These are phyloP conservation scores for Boletus tomentosulus DNA, from an alignment of 768 basidiomycete genomes.

Conservation along the genomic window DNA sequence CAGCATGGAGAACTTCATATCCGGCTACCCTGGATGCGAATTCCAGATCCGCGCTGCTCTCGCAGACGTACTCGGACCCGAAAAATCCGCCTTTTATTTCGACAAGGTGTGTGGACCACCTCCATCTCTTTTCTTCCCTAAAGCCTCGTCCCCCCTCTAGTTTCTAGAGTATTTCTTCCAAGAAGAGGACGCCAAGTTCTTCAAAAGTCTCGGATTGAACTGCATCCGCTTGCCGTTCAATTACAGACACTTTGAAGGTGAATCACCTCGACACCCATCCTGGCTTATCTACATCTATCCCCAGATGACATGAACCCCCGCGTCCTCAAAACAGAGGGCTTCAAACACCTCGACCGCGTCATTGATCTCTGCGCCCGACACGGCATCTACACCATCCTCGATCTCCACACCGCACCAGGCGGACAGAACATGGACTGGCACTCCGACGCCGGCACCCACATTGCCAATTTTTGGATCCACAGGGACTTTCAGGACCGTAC, in stretches of 20 bases:
- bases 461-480: slow-evolving; percentile 77
- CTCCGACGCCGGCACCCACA: slow-evolving; percentile 63
- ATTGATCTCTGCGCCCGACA: slow-evolving; percentile 70
- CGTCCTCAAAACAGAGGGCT: slow-evolving; percentile 67
- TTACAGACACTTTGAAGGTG: slow-evolving; percentile 64
- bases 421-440: slow-evolving; percentile 84
- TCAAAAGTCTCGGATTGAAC: slow-evolving; percentile 75
- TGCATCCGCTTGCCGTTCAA: slow-evolving; percentile 75
- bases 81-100: slow-evolving; percentile 76
- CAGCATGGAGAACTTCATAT: slow-evolving; percentile 78
- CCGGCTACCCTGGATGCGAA: slow-evolving; percentile 79
- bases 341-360: slow-evolving; percentile 81
- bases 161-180: slow-evolving; percentile 83
- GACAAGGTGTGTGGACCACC: slow-evolving; percentile 53
- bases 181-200: slow-evolving; percentile 71
- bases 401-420: slow-evolving; percentile 73
- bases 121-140: not conserved
- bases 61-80: slow-evolving; percentile 57
- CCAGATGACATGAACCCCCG: slow-evolving; percentile 74
- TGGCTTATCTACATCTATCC: slow-evolving; percentile 6
- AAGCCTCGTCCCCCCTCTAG: slow-evolving; percentile 31
- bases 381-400: slow-evolving; percentile 76
- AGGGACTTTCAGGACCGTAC: slow-evolving; percentile 81
- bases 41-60: slow-evolving; percentile 71
- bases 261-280: not conserved